These are phyloP conservation scores for Phylloboletellus chloephorus DNA, from an alignment of 1,284 basidiomycete species.

Conservation along the genomic window DNA sequence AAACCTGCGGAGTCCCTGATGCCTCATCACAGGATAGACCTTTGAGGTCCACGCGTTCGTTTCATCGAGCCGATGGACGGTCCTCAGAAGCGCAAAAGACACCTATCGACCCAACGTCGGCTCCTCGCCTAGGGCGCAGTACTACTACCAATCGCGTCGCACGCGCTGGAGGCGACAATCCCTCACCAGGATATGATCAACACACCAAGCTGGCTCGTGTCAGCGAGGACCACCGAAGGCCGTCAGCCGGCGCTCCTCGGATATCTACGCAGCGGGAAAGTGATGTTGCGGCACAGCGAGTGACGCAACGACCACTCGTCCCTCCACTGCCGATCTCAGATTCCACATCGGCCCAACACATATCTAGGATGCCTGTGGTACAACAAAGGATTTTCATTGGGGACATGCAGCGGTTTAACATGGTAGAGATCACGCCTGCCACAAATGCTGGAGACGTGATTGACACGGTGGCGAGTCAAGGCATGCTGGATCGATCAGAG, in stretches of 20 bases:
- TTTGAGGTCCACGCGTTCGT: slow-evolving; percentile 52
- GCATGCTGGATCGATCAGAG: slow-evolving; percentile 48
- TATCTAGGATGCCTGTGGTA: slow-evolving; percentile 27
- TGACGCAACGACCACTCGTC: slow-evolving; percentile 29
- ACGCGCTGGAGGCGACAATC: slow-evolving; percentile 17
- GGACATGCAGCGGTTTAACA: slow-evolving; percentile 67
- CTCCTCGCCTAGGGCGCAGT: slow-evolving; percentile 33
- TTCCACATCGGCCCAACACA: slow-evolving; percentile 19
- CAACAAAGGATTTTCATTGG: slow-evolving; percentile 72
- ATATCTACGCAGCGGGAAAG: slow-evolving; percentile 22
- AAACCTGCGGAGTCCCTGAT: slow-evolving; percentile 22
- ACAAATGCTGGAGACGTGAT: slow-evolving; percentile 66
- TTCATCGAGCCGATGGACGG: slow-evolving; percentile 43
- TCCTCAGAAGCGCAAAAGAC: slow-evolving; percentile 28
- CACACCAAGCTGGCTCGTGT: slow-evolving; percentile 18
- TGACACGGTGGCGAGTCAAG: slow-evolving; percentile 55
- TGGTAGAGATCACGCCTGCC: slow-evolving; percentile 55
- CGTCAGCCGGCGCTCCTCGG: slow-evolving; percentile 18
- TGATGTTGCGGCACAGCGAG: slow-evolving; percentile 21
- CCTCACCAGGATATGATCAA: slow-evolving; percentile 18
- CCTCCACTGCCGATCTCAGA: slow-evolving; percentile 36
- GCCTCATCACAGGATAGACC: slow-evolving; percentile 26
- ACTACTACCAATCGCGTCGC: slow-evolving; percentile 17
- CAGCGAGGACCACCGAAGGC: slow-evolving; percentile 28
- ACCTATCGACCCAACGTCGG: slow-evolving; percentile 29